Base-by-base conservation (phyloP, 805 yeast genomes). In the Yarrowia bubula region DNA sequence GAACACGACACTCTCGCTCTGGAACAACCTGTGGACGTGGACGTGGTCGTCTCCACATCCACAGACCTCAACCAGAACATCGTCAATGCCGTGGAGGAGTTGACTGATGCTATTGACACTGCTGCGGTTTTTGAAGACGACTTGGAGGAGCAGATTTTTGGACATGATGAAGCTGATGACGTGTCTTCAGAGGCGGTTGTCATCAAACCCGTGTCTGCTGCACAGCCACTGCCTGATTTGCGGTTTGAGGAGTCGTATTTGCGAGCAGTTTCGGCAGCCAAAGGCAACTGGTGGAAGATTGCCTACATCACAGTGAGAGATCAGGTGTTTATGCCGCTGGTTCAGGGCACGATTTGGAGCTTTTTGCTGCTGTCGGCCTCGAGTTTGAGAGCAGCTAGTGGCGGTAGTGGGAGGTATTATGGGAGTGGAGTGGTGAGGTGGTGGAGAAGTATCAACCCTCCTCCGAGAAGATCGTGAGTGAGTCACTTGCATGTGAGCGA, bases 291-390 rank as follows among this genome's bases (percentile, higher is more conserved):
- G 68, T 62, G 67, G 50, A 66, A 69, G 66, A 68, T 71, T 13
- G 57, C 67, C 4, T 60, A 68, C 18, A 69, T 75, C 48, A 73
- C 76, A 13, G 14, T 75, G 8, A 70, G 74, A 38, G 75, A 74
- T 68, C 78, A 76, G 68, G 65, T 75, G 46, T 22, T 73, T 17
- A 68, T 73, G 65, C 78, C 78, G 3, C 66, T 76, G 32, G 65
- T 67, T 5, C 77, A 75, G 67, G 79, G 79, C 15, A 73, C 75
- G 35, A 64, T 71, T 43, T 75, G 77, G 78, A 74, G 75, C 8
- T 47, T 75, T 33, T 53, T 63, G 39, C 44, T 70, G 33, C 11
- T 58, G 33, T 43, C 51, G n/a, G 64, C 64, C 6, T 31, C 64
- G 8, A 44, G 35, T 14, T 7, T 58, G 42, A 15, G 64, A 28